phyloP scores from a whole-genome alignment of 2,329 filamentous ascomycete genomes.

The Drechslerella coelobrocha region DNA sequence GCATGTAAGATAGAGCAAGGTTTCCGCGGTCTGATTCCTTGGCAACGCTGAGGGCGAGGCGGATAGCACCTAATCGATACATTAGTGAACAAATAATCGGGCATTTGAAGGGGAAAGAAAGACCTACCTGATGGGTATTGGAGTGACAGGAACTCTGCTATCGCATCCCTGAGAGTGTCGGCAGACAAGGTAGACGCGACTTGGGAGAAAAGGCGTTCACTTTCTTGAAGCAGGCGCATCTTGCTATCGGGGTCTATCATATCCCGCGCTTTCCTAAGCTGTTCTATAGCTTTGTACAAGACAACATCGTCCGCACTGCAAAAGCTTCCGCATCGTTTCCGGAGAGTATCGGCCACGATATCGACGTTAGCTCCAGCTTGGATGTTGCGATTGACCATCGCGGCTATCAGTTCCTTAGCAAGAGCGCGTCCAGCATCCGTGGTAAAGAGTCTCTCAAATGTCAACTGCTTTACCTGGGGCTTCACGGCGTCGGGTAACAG shows the following conservation, averaged over 20 bases:
- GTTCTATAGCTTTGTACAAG: slow-evolving; percentile 97
- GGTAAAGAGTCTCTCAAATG: slow-evolving; percentile 87
- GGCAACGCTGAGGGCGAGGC: slow-evolving; percentile 82
- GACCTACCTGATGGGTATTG: slow-evolving; percentile 66
- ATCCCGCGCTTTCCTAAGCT: slow-evolving; percentile 86
- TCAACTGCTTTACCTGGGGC: slow-evolving; percentile 75
- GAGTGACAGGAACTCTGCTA: slow-evolving; percentile 78
- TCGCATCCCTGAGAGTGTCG: slow-evolving; percentile 78
- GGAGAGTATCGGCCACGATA: slow-evolving; percentile 91
- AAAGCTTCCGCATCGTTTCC: slow-evolving; percentile 92
- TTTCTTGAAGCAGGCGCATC: slow-evolving; percentile 83
- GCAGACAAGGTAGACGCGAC: slow-evolving; percentile 83
- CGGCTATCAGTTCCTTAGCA: slow-evolving; percentile 92
- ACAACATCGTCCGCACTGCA: slow-evolving; percentile 96
- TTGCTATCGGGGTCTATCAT: slow-evolving; percentile 76
- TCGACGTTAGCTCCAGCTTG: slow-evolving; percentile 96
- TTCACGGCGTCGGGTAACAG: slow-evolving; percentile 74
- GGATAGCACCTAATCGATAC: slow-evolving; percentile 73
- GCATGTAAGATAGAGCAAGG: slow-evolving; percentile 81
- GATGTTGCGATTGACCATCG: slow-evolving; percentile 97
- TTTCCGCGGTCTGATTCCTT: slow-evolving; percentile 86
- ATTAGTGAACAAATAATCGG: background rate
- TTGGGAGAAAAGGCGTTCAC: slow-evolving; percentile 83
- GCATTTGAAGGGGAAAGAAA: background rate
- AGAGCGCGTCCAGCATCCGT: slow-evolving; percentile 80